Base-by-base conservation (phyloP, 768 basidiomycete genomes). In the Pleurotus citrinopileatus region DNA sequence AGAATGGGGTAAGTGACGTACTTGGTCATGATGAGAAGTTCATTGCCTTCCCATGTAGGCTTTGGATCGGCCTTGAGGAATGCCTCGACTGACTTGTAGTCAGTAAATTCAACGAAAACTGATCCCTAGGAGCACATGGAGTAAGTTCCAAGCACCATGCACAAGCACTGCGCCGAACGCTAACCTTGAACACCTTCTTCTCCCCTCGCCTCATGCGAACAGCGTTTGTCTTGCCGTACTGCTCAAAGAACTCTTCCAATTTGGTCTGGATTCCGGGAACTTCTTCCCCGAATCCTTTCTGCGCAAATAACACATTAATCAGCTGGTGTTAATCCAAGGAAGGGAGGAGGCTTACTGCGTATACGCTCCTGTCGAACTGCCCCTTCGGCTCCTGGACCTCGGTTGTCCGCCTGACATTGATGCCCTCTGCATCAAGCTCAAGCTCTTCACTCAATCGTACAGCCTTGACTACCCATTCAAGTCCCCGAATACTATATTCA, bases 221-320 rank as follows among this genome's bases (percentile, higher is more conserved):
- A 3, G 88, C 91, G 52, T 86, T 88, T 20, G 88, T 83, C 52
- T 72, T 73, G 7, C 93, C 94, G 55, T 88, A 95, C 59, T 82
- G 73, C 56, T 78, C 71, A 68, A 94, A 94, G 70, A 88, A 97
- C 10, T 76, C 73, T 67, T 98, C 94, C 27, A 98, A 67, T 54
- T 83, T 78, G 25, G 73, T 69, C 69, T 95, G 94, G 13, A 91
- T 73, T 2, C 73, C 82, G 7, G 77, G 72, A 29, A 76, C 77
- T 53, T 85, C 81, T 22, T 82, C 80, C 2, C 86, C 85, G 60
- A 96, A 94, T 1, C 92, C 92, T 87, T 97, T 96, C 94, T 95
- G 22, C 51, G 44, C 48, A 38, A n/a, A 23, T 22, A 28, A 46
- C 23, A 27, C 55, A 23, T 36, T 17, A 23, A 44, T 17, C 19